Evolutionary conservation across 257 asterid genomes (phyloP), one percentile per base, ranked within the genome.

Genomic region (Pogostemon cablin): DNA sequence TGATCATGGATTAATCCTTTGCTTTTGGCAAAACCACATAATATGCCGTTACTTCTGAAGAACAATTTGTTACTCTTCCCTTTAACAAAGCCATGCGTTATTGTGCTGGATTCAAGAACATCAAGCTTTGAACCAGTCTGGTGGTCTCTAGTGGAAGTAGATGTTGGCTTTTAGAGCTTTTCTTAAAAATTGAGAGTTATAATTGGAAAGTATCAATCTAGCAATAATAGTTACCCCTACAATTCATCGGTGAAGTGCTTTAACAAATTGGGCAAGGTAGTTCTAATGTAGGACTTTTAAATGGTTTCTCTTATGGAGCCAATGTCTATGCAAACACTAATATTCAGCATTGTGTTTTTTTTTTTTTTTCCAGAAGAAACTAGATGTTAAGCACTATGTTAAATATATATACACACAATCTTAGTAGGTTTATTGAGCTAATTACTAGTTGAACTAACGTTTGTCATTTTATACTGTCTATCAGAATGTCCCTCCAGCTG

Each of bases 401-500:
- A 32, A 58, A 32, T 17, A 48, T 1, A 54, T 55, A 54, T 10
- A 25, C 9, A 55, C 8, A n/a, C 58, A 1, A 25, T 25, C 32
- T 25, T 25, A 37, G 55, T 20, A 12, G 7, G 39, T 44, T 52
- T 25, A 38, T 7, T 62, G 57, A 17, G 61, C 42, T n/a, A 48
- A 25, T 32, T n/a, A 32, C 47, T 54, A 57, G 42, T 43, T 67
- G 49, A 46, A 62, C 48, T 61, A 6, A 52, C 67, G 35, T 62
- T 50, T 59, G 65, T 57, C 74, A 57, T 58, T 34, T 43, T 69
- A 9, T 58, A 40, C 2, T 66, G 11, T 68, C 39, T 68, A 62
- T 59, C 87, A 92, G 98, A 85, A 92, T 75, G 92, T 92, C 20
- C 87, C 95, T 68, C 96, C 98, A n/a, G 96, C 96, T 2, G 85